phyloP scores from a whole-genome alignment of 2,329 filamentous ascomycete species.

The Phyllachora maydis region DNA sequence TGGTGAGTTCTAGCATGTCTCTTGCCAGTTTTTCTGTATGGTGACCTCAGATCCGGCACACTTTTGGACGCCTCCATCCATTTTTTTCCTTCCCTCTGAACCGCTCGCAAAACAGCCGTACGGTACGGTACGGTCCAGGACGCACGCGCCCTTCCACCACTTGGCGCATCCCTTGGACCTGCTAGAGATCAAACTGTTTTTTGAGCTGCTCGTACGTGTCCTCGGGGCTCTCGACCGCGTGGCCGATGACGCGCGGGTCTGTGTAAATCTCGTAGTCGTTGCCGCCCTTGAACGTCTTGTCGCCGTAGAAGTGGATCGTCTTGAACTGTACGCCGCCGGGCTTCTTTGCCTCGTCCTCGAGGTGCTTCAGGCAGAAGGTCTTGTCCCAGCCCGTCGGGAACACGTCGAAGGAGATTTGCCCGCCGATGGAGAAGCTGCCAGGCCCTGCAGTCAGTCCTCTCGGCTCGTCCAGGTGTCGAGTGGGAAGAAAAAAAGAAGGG shows the following conservation, averaged over 20 bases:
- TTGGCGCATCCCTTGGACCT: too few relatives aligned
- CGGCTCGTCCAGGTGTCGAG: too few relatives aligned
- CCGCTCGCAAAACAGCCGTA: too few relatives aligned
- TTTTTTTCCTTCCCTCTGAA: too few relatives aligned
- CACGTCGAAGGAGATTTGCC: slow-evolving; percentile 95
- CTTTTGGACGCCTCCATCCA: too few relatives aligned
- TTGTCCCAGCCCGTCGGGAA: slow-evolving; percentile 98
- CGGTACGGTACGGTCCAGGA: too few relatives aligned
- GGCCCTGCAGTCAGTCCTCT: too few relatives aligned
- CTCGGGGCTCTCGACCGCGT: slow-evolving; percentile 61
- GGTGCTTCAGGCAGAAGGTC: slow-evolving; percentile 81
- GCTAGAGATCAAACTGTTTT: slow-evolving; percentile 60
- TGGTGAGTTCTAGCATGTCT: too few relatives aligned
- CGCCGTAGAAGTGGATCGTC: slow-evolving; percentile 92
- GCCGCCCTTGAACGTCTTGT: slow-evolving; percentile 79
- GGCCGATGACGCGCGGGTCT: slow-evolving; percentile 65
- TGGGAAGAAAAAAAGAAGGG: slow-evolving; percentile 1
- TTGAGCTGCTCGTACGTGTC: slow-evolving; percentile 66
- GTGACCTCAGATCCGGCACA: too few relatives aligned
- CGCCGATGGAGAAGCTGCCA: slow-evolving; percentile 71
- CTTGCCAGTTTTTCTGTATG: too few relatives aligned
- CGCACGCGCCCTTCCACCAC: too few relatives aligned
- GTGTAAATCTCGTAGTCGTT: slow-evolving; percentile 92
- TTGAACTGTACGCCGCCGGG: slow-evolving; percentile 57
- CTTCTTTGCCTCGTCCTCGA: slow-evolving; percentile 59